Evolutionary conservation across 768 basidiomycete species (phyloP), one percentile per base, ranked within the genome.

Genomic region (Psilocybe tampanensis): DNA sequence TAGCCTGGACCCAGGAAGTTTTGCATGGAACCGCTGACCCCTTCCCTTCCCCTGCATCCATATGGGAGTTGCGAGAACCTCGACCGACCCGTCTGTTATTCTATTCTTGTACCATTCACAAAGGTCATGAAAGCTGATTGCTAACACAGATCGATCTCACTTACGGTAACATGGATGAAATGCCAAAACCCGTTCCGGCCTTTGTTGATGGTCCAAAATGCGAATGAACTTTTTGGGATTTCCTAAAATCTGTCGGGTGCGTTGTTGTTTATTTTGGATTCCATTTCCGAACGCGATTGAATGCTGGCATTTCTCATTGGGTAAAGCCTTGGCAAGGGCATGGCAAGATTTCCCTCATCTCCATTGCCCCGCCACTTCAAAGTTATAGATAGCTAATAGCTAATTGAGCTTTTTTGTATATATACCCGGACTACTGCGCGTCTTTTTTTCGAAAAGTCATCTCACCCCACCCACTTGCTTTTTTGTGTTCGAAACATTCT

Each of bases 1-100:
- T 59, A 49, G n/a, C 48, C n/a, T 42, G 58, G 52, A 49, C 48
- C 43, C 58, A 59, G 51, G 56, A 53, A 52, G 49, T 24, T 23
- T 4, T 9, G 9, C 41, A 33, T 36, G 42, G 29, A 56, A 36
- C 58, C 47, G 58, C 41, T 59, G 58, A 59, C 47, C 45, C 36
- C n/a, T n/a, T n/a, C n/a, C 26, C 33, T 36, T 29, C 15, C 39
- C 29, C 21, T 44, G 24, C 47, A 50, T 15, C 43, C 58, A 44
- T 49, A 44, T 54, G 47, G 52, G 47, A 45, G 47, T 43, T n/a
- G 44, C 44, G 42, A 50, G 18, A n/a, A n/a, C n/a, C n/a, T n/a
- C n/a, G n/a, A 52, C 24, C 17, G 9, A 48, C 24, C 23, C 26
- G 32, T 26, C 45, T 47, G 15, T 22, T 17, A 32, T 26, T 17